These are phyloP conservation scores for Gryganskiella cystojenkinii DNA, from an alignment of 192 early-diverging fungal species.

Conservation along the genomic window DNA sequence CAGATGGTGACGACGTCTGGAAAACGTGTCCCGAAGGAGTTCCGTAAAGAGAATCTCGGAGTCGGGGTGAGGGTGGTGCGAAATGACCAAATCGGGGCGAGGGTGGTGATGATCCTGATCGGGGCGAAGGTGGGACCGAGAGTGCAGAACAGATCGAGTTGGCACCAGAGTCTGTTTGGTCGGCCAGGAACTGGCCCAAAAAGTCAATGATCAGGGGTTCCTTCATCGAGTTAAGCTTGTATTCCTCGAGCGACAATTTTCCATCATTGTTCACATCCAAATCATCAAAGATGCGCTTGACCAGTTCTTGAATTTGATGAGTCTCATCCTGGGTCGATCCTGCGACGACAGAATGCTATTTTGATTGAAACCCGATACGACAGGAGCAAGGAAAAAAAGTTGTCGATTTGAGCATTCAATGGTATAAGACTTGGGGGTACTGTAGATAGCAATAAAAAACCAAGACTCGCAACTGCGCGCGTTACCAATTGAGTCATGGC, in stretches of 20 bases:
- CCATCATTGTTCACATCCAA: conserved; percentile 85
- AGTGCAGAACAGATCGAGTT: conserved; percentile 50
- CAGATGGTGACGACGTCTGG: conserved; percentile 41
- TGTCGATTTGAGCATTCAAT: neutral
- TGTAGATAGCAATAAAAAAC: neutral
- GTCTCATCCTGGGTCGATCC: conserved; percentile 72
- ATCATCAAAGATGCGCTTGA: conserved; percentile 81
- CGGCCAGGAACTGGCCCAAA: conserved; percentile 76
- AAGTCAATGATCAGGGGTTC: conserved; percentile 84
- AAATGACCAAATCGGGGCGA: conserved; percentile 49
- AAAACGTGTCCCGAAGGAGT: conserved; percentile 47
- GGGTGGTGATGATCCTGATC: conserved; percentile 46
- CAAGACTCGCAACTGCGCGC: neutral
- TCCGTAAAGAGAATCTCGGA: conserved; percentile 47
- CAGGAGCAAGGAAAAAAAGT: neutral
- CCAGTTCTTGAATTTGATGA: conserved; percentile 68
- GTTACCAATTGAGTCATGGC: conserved; percentile 81
- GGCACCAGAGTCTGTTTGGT: conserved; percentile 54
- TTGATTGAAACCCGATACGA: neutral
- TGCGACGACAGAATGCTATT: conserved; percentile 47
- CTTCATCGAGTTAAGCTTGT: conserved; percentile 82
- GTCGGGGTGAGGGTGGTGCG: conserved; percentile 46
- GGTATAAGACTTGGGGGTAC: neutral
- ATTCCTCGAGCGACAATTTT: conserved; percentile 78
- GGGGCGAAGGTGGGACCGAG: conserved; percentile 47